phyloP scores from a whole-genome alignment of 441 rosid species.

The Hura crepitans region DNA sequence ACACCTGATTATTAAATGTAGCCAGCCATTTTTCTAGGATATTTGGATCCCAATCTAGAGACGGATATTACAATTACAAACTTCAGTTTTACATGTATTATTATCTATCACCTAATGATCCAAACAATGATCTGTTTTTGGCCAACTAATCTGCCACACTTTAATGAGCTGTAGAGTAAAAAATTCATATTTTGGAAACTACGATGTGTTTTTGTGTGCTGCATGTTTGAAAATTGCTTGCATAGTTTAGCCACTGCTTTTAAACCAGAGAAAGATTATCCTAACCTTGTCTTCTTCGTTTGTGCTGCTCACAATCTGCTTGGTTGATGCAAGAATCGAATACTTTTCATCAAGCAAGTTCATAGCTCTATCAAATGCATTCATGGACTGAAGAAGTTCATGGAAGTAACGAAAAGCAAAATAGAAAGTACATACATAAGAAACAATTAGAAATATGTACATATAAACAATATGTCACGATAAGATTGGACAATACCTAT shows the following conservation, averaged over 20 bases:
- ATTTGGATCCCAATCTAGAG: background rate
- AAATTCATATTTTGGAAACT: background rate
- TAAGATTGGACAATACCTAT: background rate
- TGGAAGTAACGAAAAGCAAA: background rate
- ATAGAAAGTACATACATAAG: background rate
- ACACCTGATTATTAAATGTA: background rate
- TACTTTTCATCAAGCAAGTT: constrained; percentile 64
- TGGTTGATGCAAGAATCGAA: constrained; percentile 57
- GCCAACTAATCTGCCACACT: background rate
- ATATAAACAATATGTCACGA: too few relatives aligned
- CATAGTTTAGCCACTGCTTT: background rate
- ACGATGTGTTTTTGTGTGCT: background rate
- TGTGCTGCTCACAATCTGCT: constrained; percentile 71
- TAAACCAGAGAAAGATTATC: constrained; percentile 3
- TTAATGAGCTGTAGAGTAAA: background rate
- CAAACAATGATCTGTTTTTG: background rate
- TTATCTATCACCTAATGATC: background rate
- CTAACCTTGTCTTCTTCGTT: constrained; percentile 66
- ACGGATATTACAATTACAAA: background rate
- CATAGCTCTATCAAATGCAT: constrained; percentile 73
- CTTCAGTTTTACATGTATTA: background rate
- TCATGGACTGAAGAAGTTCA: constrained; percentile 48
- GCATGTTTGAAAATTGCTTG: background rate
- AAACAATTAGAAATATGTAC: background rate
- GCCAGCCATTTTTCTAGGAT: constrained; percentile 1